A percentile compares a stretch with the other conserved stretches of the same genome.
Conservation (phyloP, 257 asterid genomes). For the Solanum pimpinellifolium region DNA sequence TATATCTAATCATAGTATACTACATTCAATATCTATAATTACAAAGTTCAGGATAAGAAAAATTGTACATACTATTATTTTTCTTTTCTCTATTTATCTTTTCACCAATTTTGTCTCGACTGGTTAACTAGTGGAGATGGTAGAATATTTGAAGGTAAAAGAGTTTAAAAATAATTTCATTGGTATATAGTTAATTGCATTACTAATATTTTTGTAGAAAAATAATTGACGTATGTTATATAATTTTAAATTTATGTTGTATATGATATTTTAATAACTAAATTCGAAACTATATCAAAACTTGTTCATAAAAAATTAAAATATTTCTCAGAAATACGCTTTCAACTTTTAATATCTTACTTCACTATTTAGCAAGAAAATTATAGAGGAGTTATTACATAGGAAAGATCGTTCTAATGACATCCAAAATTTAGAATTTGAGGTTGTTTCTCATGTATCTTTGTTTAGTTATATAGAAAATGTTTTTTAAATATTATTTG, state of each 20-base stretch:
- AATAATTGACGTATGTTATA: neutral
- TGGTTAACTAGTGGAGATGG: neutral
- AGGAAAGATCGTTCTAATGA: neutral
- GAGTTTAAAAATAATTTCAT: neutral
- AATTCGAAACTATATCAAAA: neutral
- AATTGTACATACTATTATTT: neutral
- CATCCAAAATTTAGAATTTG: neutral
- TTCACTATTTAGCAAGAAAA: neutral
- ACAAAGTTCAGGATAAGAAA: neutral
- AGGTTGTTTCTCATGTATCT: neutral
- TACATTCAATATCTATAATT: neutral
- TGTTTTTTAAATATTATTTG: too few relatives aligned
- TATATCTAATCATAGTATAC: neutral
- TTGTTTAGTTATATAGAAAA: neutral
- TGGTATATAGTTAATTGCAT: neutral
- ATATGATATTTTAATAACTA: too few relatives aligned
- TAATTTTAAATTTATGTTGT: neutral
- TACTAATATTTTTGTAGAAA: neutral
- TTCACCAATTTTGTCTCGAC: neutral
- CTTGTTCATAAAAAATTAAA: neutral
- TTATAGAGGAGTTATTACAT: neutral
- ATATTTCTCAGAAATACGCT: neutral
- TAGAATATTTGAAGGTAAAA: neutral
- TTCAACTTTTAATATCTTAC: too few relatives aligned
- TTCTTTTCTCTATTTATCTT: neutral